Base-by-base conservation (phyloP, 2,329 filamentous ascomycete species). In the Mycosphaerella sp. region DNA sequence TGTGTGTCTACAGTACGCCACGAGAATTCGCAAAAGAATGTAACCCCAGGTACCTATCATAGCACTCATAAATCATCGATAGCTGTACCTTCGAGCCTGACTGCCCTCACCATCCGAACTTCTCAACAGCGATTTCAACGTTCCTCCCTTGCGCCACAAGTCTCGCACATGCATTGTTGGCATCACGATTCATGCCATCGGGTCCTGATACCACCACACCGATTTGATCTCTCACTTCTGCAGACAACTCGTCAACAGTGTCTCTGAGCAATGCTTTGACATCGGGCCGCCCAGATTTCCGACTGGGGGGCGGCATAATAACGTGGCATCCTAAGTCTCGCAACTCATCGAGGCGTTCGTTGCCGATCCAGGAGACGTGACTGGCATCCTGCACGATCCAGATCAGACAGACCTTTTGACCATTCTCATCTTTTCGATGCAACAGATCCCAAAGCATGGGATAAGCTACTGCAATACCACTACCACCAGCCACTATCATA, bases 381-480 rank as follows among this genome's bases (percentile, higher is more conserved):
- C 71, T 65, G 1, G 70, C 66, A 0, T 80, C 74, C 52, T 81
- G 80, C 2, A 81, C 75, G 9, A 85, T 72, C 82, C 82, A 85
- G 11, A 85, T 71, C 9, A 85, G 68, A 45, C 76, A 45, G 53
- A 62, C 45, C 48, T 56, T 29, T 17, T 29, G 36, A 17, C 38
- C 39, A 11, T 39, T 5, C 6, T 45, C 44, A 9, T 45, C 59
- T 14, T 55, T 34, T 10, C 17, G 31, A 41, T 64, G 61, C 2
- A 67, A 46, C 11, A 69, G 51, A n/a, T 77, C 72, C 72, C 79
- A 81, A 1, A 80, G 72, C 2, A 86, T 70, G 0, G 82, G 82
- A 62, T 83, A 84, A 0, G 78, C 76, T 23, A 85, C 82, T 1
- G 82, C 83, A 43, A 86, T 83, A 4, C 83, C 83, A 29, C 79